A percentile compares a stretch with the other conserved stretches of the same genome.
phyloP scores from a whole-genome alignment of 129 eudicot genomes.

The Pulicaria dysenterica region DNA sequence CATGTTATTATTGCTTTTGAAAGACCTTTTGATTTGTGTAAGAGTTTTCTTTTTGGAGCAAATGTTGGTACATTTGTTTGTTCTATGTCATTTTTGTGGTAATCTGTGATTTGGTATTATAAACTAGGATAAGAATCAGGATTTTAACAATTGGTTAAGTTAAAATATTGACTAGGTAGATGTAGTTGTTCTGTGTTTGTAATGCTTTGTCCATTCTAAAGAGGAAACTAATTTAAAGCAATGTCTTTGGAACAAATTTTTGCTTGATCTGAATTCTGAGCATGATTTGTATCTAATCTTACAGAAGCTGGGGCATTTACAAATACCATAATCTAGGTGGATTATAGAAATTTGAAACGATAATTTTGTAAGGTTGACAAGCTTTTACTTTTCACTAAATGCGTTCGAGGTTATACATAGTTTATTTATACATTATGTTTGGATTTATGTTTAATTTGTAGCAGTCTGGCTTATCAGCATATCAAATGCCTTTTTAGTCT shows the following conservation, averaged over 20 bases:
- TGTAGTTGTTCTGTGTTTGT: background rate
- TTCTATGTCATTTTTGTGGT: background rate
- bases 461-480: conserved; percentile 3
- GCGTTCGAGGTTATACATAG: conserved; percentile 3
- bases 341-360: background rate
- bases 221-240: background rate
- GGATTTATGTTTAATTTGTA: background rate
- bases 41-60: background rate
- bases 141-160: too few relatives aligned
- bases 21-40: background rate
- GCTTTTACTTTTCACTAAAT: background rate
- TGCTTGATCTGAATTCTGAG: background rate
- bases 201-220: conserved; percentile 5
- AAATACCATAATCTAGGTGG: background rate
- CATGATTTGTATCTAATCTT: conserved; percentile 7
- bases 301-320: background rate
- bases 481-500: conserved; percentile 13
- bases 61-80: background rate
- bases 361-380: background rate
- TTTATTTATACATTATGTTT: conserved; percentile 2
- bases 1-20: background rate
- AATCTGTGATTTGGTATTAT: background rate
- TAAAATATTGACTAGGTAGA: background rate
- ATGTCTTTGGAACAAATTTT: background rate
- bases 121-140: too few relatives aligned